Evolutionary conservation across 2,329 filamentous ascomycete genomes (phyloP).

Genomic region (Fusarium veterinarium): DNA sequence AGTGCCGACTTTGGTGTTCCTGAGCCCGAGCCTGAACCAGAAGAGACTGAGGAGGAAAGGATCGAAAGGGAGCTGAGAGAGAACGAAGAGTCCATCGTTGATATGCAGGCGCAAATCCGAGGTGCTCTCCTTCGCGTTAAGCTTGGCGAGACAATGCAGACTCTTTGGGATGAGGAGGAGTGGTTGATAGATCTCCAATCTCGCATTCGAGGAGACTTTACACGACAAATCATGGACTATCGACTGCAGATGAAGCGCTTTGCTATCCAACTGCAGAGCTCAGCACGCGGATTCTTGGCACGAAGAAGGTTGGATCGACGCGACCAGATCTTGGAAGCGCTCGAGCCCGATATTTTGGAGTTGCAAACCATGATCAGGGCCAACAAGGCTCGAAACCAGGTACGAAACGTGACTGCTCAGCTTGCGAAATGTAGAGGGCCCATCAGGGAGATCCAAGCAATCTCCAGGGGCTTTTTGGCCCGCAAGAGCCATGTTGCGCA

Average conservation of each 20-base stretch:
- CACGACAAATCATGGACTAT: conserved; percentile 85
- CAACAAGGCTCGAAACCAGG: conserved; percentile 70
- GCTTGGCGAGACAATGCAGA: conserved; percentile 86
- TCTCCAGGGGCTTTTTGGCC: conserved; percentile 74
- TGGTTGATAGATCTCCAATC: conserved; percentile 85
- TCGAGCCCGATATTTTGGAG: conserved; percentile 77
- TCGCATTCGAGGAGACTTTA: conserved; percentile 86
- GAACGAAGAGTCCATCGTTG: conserved; percentile 76
- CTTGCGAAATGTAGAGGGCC: conserved; percentile 72
- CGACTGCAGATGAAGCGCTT: conserved; percentile 85
- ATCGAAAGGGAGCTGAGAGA: conserved; percentile 85
- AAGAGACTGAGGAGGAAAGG: conserved; percentile 91
- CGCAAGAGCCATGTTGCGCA: conserved; percentile 68
- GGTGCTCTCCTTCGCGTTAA: conserved; percentile 82
- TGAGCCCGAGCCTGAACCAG: conserved; percentile 79
- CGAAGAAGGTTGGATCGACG: conserved; percentile 72
- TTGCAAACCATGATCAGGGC: conserved; percentile 86
- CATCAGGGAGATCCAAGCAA: conserved; percentile 73
- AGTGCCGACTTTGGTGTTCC: conserved; percentile 89
- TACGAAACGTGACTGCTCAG: conserved; percentile 66
- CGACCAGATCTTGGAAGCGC: conserved; percentile 75
- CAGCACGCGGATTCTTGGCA: conserved; percentile 78
- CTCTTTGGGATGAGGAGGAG: conserved; percentile 87
- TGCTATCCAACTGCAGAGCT: conserved; percentile 82
- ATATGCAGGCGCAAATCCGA: conserved; percentile 87